A percentile compares a stretch with the other conserved stretches of the same genome.
These are phyloP conservation scores for Geotrichum bryndzae DNA, from an alignment of 1,139 yeast genomes.

Conservation along the genomic window DNA sequence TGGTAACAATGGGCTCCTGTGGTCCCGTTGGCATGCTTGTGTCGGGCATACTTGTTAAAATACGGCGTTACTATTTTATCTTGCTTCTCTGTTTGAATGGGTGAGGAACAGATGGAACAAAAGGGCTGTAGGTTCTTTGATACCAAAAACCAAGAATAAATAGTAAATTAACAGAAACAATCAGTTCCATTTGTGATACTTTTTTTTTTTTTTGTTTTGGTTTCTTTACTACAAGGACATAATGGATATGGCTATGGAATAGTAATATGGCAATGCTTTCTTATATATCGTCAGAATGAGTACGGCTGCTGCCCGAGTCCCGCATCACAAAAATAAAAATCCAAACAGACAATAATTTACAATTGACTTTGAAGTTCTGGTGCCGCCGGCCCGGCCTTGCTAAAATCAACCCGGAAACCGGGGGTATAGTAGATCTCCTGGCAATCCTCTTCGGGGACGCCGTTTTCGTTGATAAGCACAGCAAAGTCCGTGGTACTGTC, in stretches of 20 bases:
- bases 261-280: neutral
- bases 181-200: neutral
- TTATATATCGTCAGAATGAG: neutral
- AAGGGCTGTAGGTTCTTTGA: too few relatives aligned
- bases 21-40: too few relatives aligned
- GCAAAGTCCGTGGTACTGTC: conserved; percentile 63
- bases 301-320: neutral
- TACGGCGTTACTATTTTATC: too few relatives aligned
- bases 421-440: conserved; percentile 72
- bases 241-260: neutral
- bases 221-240: neutral
- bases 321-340: neutral
- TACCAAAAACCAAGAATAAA: too few relatives aligned
- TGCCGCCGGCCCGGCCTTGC: neutral
- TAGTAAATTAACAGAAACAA: too few relatives aligned
- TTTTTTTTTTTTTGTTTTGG: neutral
- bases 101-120: too few relatives aligned
- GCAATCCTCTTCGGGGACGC: conserved; percentile 72
- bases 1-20: too few relatives aligned
- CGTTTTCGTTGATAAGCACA: conserved; percentile 78
- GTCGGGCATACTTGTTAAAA: too few relatives aligned
- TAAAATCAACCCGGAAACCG: conserved; percentile 16
- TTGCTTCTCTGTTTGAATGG: too few relatives aligned
- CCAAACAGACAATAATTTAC: neutral
- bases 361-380: neutral